phyloP scores from a whole-genome alignment of 352 stramenopile genomes.

The Bremia lactucae region DNA sequence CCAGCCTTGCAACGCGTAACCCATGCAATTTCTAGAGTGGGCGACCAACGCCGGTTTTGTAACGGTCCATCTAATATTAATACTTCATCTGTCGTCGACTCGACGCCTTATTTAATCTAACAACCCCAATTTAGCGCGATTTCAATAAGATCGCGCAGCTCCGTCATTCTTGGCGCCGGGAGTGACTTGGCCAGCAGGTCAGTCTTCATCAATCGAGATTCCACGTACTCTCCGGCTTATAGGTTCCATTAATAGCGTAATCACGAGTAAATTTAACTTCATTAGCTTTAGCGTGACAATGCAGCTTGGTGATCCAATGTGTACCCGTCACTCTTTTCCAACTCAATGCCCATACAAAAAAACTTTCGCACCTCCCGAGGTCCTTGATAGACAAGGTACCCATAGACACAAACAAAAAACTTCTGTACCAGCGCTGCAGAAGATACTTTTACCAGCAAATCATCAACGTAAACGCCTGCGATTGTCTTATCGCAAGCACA shows the following conservation, averaged over 20 bases:
- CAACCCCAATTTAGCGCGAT: too few relatives aligned
- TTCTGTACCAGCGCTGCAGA: background rate
- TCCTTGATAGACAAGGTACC: slow-evolving; percentile 14
- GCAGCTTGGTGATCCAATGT: too few relatives aligned
- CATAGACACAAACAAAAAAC: slow-evolving; percentile 8
- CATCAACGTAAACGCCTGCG: slow-evolving; percentile 2
- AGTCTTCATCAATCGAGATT: background rate
- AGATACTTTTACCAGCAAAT: slow-evolving; percentile 15
- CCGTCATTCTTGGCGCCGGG: too few relatives aligned
- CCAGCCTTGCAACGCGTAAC: too few relatives aligned
- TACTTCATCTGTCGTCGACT: too few relatives aligned
- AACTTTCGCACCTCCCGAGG: slow-evolving; percentile 14
- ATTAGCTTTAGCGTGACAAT: slow-evolving; percentile 15
- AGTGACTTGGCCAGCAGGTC: too few relatives aligned
- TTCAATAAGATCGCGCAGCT: too few relatives aligned
- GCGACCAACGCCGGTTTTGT: too few relatives aligned
- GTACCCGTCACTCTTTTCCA: slow-evolving; percentile 3
- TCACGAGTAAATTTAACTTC: slow-evolving; percentile 1
- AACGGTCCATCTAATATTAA: too few relatives aligned
- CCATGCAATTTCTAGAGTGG: too few relatives aligned
- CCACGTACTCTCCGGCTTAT: background rate
- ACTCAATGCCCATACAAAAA: slow-evolving; percentile 19
- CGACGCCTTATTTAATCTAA: too few relatives aligned
- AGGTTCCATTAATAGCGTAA: background rate
- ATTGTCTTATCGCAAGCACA: slow-evolving; percentile 1